These are phyloP conservation scores for Salix caprea DNA, from an alignment of 345 rosid genomes.

Conservation along the genomic window DNA sequence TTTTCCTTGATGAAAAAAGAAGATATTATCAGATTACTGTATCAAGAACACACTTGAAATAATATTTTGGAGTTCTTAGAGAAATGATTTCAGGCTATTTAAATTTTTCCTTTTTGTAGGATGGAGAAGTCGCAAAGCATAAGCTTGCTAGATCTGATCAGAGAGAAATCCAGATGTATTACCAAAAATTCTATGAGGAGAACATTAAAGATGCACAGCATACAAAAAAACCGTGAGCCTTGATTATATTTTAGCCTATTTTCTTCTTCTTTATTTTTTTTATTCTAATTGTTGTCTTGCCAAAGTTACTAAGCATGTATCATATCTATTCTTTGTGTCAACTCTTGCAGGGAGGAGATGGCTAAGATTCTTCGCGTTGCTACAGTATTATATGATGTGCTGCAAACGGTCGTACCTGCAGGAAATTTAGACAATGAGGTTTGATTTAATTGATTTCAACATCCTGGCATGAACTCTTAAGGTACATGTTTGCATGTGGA, in stretches of 20 bases:
- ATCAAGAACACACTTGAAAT: not conserved
- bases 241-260: not conserved
- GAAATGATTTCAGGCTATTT: not conserved
- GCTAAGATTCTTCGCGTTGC: conserved; percentile 77
- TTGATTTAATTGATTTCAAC: conserved; percentile 11
- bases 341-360: conserved; percentile 84
- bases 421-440: conserved; percentile 62
- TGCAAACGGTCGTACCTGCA: conserved; percentile 52
- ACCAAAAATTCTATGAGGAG: conserved; percentile 54
- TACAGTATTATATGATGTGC: conserved; percentile 78
- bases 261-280: not conserved
- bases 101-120: conserved; percentile 44
- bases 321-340: conserved; percentile 10
- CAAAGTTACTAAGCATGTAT: conserved; percentile 6
- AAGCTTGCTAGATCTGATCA: conserved; percentile 50
- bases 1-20: not conserved
- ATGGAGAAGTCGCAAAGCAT: conserved; percentile 42
- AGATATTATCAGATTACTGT: not conserved
- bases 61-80: not conserved
- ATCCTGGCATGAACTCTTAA: conserved; percentile 4
- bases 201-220: conserved; percentile 56
- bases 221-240: conserved; percentile 71
- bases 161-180: conserved; percentile 63
- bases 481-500: conserved; percentile 5
- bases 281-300: not conserved